These are phyloP conservation scores for Vitis labrusca DNA, from an alignment of 164 flowering plant species.

Conservation along the genomic window DNA sequence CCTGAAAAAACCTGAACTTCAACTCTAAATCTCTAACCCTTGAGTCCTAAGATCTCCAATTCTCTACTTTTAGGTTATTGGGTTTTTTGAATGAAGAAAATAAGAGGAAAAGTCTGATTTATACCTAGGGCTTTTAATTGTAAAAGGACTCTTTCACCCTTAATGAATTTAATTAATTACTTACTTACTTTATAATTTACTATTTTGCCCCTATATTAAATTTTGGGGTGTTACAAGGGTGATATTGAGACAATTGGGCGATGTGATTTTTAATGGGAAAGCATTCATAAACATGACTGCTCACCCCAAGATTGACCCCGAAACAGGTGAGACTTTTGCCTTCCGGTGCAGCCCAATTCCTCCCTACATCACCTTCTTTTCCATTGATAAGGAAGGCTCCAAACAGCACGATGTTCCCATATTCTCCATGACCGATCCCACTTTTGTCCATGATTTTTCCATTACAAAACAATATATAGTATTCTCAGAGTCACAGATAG, in stretches of 20 bases:
- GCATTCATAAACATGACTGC: constrained; percentile 15
- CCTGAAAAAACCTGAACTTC: too few species aligned
- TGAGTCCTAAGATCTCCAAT: too few species aligned
- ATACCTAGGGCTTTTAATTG: too few species aligned
- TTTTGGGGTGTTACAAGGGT: neutral
- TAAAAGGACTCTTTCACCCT: too few species aligned
- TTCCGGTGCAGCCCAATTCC: constrained; percentile 3
- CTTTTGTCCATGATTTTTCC: constrained; percentile 11
- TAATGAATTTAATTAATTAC: too few species aligned
- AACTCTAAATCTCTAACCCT: too few species aligned
- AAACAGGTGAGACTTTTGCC: constrained; percentile 18
- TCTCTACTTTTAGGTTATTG: too few species aligned
- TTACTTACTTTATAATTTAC: too few species aligned
- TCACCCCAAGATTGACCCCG: constrained; percentile 23
- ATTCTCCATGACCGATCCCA: neutral
- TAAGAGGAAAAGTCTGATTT: too few species aligned
- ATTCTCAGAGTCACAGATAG: constrained; percentile 1
- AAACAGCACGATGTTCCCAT: constrained; percentile 18
- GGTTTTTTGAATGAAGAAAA: too few species aligned
- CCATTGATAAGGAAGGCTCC: constrained; percentile 1
- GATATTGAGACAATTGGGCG: constrained; percentile 8
- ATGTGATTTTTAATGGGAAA: neutral
- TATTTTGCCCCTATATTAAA: too few species aligned
- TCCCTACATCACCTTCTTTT: constrained; percentile 15
- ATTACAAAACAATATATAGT: constrained; percentile 5